A percentile compares a stretch with the other conserved stretches of the same genome.
Conservation (phyloP, 2,329 filamentous ascomycete genomes). For the Neonectria faginata region DNA sequence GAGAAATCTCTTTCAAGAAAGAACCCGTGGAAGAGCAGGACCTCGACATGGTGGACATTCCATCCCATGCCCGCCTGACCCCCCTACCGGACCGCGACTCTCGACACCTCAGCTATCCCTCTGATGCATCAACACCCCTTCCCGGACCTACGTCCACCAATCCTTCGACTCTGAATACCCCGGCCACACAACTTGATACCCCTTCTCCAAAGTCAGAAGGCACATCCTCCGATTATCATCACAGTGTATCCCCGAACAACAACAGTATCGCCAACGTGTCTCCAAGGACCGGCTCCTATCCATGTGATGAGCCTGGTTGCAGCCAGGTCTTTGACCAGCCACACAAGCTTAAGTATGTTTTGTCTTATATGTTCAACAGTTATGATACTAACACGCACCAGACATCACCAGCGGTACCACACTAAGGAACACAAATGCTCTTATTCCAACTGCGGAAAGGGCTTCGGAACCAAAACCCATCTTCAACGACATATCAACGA, state of each 20-base stretch:
- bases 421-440: slow-evolving; percentile 69
- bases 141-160: slow-evolving; percentile 55
- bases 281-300: slow-evolving; percentile 47
- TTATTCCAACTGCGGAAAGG: slow-evolving; percentile 64
- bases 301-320: slow-evolving; percentile 54
- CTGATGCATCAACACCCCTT: slow-evolving; percentile 58
- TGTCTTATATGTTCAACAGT: not conserved
- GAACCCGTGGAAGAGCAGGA: slow-evolving; percentile 39
- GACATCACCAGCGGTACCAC: slow-evolving; percentile 71
- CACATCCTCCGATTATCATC: slow-evolving; percentile 50
- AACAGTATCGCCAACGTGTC: slow-evolving; percentile 40
- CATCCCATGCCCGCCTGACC: slow-evolving; percentile 42
- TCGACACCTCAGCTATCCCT: slow-evolving; percentile 51
- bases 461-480: slow-evolving; percentile 72
- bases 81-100: slow-evolving; percentile 39
- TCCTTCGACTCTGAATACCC: slow-evolving; percentile 58
- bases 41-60: slow-evolving; percentile 42
- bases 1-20: slow-evolving; percentile 32
- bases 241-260: slow-evolving; percentile 52
- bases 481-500: slow-evolving; percentile 72
- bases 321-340: slow-evolving; percentile 65
- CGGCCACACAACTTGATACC: slow-evolving; percentile 59
- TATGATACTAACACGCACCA: slow-evolving; percentile 39
- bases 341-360: slow-evolving; percentile 68
- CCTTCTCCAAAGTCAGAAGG: slow-evolving; percentile 55